A percentile compares a stretch with the other conserved stretches of the same genome.
phyloP scores from a whole-genome alignment of 352 stramenopile species.

The Pythium aphanidermatum region DNA sequence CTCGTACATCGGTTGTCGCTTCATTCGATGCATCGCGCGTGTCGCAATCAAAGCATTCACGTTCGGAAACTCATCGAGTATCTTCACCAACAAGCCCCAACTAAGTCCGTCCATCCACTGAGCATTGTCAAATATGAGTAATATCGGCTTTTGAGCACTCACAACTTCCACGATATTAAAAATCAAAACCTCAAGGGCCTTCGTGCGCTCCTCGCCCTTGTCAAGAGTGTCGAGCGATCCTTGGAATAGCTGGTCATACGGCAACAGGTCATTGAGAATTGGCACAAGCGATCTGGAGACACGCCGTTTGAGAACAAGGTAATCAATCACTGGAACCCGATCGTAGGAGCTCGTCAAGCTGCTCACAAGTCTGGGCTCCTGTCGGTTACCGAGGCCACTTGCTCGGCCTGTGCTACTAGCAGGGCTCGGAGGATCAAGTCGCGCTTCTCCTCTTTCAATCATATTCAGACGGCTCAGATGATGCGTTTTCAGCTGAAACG shows the following conservation, averaged over 20 bases:
- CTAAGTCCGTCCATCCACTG: slow-evolving; percentile 72
- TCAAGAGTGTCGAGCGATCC: slow-evolving; percentile 19
- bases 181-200: slow-evolving; percentile 45
- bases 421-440: background rate
- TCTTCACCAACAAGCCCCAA: slow-evolving; percentile 49
- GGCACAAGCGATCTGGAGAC: slow-evolving; percentile 37
- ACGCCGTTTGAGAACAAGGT: slow-evolving; percentile 38
- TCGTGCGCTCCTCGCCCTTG: slow-evolving; percentile 34
- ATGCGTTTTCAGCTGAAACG: slow-evolving; percentile 5
- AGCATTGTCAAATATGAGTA: slow-evolving; percentile 67
- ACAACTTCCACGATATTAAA: slow-evolving; percentile 50
- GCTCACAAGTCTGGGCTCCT: background rate
- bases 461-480: slow-evolving; percentile 2
- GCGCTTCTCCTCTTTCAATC: slow-evolving; percentile 3
- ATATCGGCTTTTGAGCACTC: slow-evolving; percentile 45
- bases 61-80: slow-evolving; percentile 51
- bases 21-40: slow-evolving; percentile 28
- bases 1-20: slow-evolving; percentile 32
- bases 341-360: slow-evolving; percentile 24
- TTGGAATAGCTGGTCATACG: slow-evolving; percentile 30
- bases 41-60: slow-evolving; percentile 50
- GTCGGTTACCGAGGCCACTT: background rate
- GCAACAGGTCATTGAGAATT: slow-evolving; percentile 43
- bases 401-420: slow-evolving; percentile 4
- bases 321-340: slow-evolving; percentile 45